Evolutionary conservation across 805 yeast species (phyloP).

Genomic region (Candida awuae): DNA sequence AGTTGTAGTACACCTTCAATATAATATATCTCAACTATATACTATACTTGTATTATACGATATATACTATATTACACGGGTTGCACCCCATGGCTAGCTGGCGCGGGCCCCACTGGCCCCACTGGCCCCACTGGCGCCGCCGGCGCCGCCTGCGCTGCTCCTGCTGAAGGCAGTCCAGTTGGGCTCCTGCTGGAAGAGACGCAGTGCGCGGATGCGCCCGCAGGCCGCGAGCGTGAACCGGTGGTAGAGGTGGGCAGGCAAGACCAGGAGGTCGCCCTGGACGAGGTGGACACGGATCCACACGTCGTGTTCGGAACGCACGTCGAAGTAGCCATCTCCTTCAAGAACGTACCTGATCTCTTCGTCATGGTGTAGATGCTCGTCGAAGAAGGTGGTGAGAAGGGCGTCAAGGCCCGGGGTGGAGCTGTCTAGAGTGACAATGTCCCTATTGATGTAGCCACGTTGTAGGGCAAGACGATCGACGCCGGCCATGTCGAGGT

Average conservation of each 20-base stretch:
- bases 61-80: no score
- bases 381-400: constrained; percentile 63
- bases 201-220: constrained; percentile 63
- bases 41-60: no score
- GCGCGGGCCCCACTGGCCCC: no score
- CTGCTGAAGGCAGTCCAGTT: constrained; percentile 71
- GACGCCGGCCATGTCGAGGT: constrained; percentile 47
- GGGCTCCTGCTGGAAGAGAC: constrained; percentile 90
- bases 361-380: constrained; percentile 94
- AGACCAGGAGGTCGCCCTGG: constrained; percentile 58
- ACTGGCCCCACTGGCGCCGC: no score
- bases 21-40: no score
- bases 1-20: no score
- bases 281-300: constrained; percentile 74
- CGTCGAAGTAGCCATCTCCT: constrained; percentile 90
- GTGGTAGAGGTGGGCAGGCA: constrained; percentile 93
- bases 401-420: constrained; percentile 57
- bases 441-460: constrained; percentile 73
- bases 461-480: constrained; percentile 62
- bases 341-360: constrained; percentile 86
- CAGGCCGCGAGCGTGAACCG: constrained; percentile 69
- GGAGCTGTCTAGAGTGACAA: constrained; percentile 48
- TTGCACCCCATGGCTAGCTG: no score
- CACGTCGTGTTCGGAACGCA: constrained; percentile 46
- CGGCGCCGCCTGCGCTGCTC: constrained; percentile 10